Conservation (phyloP, 164 flowering plant species). For the Berberis thunbergii region DNA sequence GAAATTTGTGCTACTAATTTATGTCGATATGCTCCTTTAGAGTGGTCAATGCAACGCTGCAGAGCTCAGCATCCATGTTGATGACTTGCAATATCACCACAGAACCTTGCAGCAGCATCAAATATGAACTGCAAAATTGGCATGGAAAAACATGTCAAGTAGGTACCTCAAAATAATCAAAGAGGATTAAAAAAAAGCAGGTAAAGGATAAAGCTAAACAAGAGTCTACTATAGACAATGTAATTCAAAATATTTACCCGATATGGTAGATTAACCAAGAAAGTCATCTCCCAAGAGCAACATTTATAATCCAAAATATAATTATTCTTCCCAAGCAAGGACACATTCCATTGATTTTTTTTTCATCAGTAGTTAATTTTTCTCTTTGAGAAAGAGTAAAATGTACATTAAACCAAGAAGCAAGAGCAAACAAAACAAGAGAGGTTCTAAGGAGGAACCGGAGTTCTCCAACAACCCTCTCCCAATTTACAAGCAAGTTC, state of each 20-base stretch:
- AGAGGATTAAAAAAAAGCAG: not conserved
- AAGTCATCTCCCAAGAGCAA: not conserved
- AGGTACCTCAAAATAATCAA: not conserved
- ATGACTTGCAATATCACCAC: conserved; percentile 44
- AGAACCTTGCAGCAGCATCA: conserved; percentile 11
- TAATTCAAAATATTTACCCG: not conserved
- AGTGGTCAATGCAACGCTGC: conserved; percentile 32
- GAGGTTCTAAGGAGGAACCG: no score
- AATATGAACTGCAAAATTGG: conserved; percentile 17
- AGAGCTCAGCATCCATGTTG: conserved; percentile 47
- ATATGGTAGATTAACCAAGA: not conserved
- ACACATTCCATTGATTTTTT: no score
- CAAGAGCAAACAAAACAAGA: no score
- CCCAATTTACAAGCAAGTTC: no score
- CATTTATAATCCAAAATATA: no score
- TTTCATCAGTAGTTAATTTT: no score
- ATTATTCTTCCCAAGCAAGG: no score
- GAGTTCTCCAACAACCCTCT: no score
- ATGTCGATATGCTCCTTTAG: conserved; percentile 32
- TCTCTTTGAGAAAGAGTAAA: no score
- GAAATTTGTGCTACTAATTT: conserved; percentile 33
- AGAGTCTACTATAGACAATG: not conserved
- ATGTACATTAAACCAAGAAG: no score
- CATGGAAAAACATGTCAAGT: not conserved
- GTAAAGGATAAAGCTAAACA: not conserved